phyloP scores from a whole-genome alignment of 768 basidiomycete species.

The Leccinum truebloodii region DNA sequence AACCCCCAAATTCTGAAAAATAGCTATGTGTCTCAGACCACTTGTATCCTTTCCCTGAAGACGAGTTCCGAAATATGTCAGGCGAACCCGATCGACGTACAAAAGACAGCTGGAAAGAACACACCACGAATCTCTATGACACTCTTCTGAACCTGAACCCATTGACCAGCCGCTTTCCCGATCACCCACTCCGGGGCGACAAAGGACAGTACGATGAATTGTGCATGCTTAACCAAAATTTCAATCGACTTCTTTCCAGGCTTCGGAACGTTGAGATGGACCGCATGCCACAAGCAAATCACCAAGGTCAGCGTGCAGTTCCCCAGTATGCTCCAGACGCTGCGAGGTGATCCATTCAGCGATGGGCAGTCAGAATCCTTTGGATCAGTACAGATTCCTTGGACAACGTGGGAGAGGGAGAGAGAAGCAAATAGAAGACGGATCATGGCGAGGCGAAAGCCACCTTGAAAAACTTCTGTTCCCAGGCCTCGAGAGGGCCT shows the following conservation, averaged over 20 bases:
- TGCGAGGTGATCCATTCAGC: not conserved
- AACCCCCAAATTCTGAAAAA: not conserved
- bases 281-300: not conserved
- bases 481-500: not conserved
- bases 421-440: not conserved
- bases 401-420: not conserved
- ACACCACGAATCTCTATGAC: not conserved
- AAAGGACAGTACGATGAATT: not conserved
- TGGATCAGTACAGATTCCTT: not conserved
- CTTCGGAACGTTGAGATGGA: not conserved
- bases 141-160: not conserved
- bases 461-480: not conserved
- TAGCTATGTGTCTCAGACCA: not conserved
- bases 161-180: not conserved
- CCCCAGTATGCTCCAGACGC: not conserved
- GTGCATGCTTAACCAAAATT: not conserved
- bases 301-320: not conserved
- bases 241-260: not conserved
- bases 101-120: not conserved
- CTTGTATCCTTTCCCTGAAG: not conserved
- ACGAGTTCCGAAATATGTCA: not conserved
- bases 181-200: not conserved
- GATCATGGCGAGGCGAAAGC: not conserved
- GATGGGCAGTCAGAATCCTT: not conserved
- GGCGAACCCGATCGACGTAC: not conserved